Evolutionary conservation across 768 basidiomycete genomes (phyloP).

Genomic region (Chalciporus piperatus): DNA sequence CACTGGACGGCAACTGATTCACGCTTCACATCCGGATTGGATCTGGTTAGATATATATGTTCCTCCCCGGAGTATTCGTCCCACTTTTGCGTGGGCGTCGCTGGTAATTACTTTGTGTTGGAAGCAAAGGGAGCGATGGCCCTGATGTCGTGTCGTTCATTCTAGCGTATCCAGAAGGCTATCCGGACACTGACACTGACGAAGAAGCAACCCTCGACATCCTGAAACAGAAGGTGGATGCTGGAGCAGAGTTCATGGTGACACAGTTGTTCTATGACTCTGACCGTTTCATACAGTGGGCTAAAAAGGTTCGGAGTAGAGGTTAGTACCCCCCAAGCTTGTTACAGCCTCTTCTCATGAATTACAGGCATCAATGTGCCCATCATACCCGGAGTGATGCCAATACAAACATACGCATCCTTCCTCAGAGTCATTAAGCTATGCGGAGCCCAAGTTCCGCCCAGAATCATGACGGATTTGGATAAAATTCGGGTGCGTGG

Average conservation of each 20-base stretch:
- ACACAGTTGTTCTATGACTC: slow-evolving; percentile 98
- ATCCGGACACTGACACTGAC: slow-evolving; percentile 56
- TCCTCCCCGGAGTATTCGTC: slow-evolving; percentile 72
- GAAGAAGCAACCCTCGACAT: slow-evolving; percentile 65
- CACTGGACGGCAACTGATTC: slow-evolving; percentile 88
- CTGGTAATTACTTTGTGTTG: slow-evolving; percentile 48
- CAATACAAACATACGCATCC: slow-evolving; percentile 93
- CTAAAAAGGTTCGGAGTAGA: slow-evolving; percentile 61
- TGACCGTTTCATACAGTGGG: slow-evolving; percentile 82
- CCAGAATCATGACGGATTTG: slow-evolving; percentile 59
- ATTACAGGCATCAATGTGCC: slow-evolving; percentile 82
- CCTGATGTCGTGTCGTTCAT: not conserved
- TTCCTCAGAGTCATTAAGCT: slow-evolving; percentile 90
- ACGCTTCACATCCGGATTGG: slow-evolving; percentile 77
- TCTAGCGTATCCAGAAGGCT: slow-evolving; percentile 90
- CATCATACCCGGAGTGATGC: slow-evolving; percentile 95
- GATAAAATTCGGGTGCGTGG: slow-evolving; percentile 70
- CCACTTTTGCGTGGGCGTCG: slow-evolving; percentile 92
- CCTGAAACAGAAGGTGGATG: slow-evolving; percentile 86
- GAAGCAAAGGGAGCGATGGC: not conserved
- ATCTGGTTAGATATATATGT: slow-evolving; percentile 91
- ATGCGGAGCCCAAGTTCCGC: slow-evolving; percentile 77
- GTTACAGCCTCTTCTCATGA: slow-evolving; percentile 5
- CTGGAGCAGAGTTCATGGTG: slow-evolving; percentile 93
- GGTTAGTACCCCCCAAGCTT: slow-evolving; percentile 45